phyloP scores from a whole-genome alignment of 1,139 yeast species.

The Hansenula lynferdii region DNA sequence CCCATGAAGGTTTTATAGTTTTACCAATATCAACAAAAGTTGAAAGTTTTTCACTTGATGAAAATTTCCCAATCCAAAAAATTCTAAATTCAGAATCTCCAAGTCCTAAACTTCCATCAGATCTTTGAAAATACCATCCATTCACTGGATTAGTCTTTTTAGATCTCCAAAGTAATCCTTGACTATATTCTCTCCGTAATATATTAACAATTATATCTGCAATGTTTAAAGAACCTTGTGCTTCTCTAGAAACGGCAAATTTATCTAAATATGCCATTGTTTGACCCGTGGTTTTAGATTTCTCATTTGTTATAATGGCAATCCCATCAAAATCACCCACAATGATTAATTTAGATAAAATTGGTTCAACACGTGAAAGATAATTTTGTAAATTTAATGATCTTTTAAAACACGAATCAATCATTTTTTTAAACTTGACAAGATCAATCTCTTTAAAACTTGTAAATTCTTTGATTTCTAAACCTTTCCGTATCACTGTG shows the following conservation, averaged over 20 bases:
- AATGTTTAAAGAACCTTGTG: conserved; percentile 90
- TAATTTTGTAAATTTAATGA: conserved; percentile 62
- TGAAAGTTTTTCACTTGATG: conserved; percentile 7
- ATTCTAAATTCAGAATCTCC: conserved; percentile 22
- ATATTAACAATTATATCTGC: conserved; percentile 91
- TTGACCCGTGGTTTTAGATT: conserved; percentile 15
- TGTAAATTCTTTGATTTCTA: conserved; percentile 46
- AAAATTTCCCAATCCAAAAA: conserved; percentile 18
- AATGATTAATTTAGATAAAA: conserved; percentile 70
- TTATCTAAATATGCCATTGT: conserved; percentile 67
- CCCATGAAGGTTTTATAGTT: conserved; percentile 22
- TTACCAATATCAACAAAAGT: conserved; percentile 19
- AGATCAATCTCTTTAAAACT: conserved; percentile 43
- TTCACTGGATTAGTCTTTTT: conserved; percentile 83
- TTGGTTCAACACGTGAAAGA: conserved; percentile 54
- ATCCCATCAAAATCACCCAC: conserved; percentile 97
- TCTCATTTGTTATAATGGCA: conserved; percentile 84
- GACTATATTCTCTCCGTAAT: conserved; percentile 61
- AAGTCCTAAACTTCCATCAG: conserved; percentile 58
- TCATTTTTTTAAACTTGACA: conserved; percentile 47
- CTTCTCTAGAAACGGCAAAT: conserved; percentile 77
- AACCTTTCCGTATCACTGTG: conserved; percentile 75
- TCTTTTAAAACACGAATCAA: conserved; percentile 79
- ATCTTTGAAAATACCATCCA: conserved; percentile 95
- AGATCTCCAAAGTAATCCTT: conserved; percentile 87